Conservation (phyloP, 768 basidiomycete species). For the Dioszegia hungarica region DNA sequence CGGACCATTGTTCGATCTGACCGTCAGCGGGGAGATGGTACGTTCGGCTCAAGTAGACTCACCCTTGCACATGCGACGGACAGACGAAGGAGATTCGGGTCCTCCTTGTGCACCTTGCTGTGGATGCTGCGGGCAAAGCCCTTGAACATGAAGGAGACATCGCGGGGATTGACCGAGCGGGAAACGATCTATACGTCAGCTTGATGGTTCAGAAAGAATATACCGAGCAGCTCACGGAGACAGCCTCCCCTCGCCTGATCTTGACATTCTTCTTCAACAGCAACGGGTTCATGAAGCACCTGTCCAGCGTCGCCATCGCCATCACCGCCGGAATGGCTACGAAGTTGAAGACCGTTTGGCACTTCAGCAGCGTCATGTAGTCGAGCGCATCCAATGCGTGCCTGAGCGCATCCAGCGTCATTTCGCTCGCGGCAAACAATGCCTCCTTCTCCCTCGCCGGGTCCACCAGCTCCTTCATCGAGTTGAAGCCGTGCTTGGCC, state of each 20-base stretch:
- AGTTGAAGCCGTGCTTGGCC: constrained; percentile 65
- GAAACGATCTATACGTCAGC: constrained; percentile 53
- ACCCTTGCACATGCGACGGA: constrained; percentile 81
- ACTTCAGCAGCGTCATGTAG: constrained; percentile 77
- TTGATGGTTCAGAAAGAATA: too few relatives aligned
- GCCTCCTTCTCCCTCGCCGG: constrained; percentile 62
- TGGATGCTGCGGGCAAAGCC: constrained; percentile 78
- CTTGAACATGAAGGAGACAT: constrained; percentile 83
- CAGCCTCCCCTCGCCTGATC: constrained; percentile 87
- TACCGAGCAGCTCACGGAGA: constrained; percentile 65
- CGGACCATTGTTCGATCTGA: constrained; percentile 87
- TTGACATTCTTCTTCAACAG: constrained; percentile 88
- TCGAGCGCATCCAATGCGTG: constrained; percentile 83
- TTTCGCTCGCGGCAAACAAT: constrained; percentile 74
- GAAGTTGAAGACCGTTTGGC: constrained; percentile 92
- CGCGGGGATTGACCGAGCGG: constrained; percentile 82
- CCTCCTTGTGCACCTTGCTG: constrained; percentile 67
- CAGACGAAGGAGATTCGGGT: constrained; percentile 79
- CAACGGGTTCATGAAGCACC: constrained; percentile 86
- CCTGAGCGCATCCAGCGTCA: constrained; percentile 79
- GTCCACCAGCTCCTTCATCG: constrained; percentile 48
- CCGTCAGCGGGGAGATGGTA: not conserved
- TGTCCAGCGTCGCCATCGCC: constrained; percentile 87
- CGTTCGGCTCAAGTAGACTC: constrained; percentile 37
- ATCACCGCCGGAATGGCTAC: constrained; percentile 90